phyloP scores from a whole-genome alignment of 495 filamentous ascomycete species.

The Penicillium paradoxum region DNA sequence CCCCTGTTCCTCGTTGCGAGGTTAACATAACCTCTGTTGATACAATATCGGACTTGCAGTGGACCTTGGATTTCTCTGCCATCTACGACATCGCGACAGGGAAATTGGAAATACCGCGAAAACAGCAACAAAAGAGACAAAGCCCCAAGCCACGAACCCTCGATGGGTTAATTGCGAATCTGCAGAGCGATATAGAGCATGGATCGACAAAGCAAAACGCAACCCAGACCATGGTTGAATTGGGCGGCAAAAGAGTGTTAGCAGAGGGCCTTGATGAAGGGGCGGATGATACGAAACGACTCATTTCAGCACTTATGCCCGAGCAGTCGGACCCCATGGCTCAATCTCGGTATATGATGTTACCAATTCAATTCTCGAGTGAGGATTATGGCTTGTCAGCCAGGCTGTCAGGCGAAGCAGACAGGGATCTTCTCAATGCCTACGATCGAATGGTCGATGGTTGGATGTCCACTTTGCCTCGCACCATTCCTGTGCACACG shows the following conservation, averaged over 20 bases:
- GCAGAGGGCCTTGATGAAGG: constrained; percentile 36
- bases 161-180: constrained; percentile 10
- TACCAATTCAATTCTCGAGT: constrained; percentile 15
- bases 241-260: constrained; percentile 17
- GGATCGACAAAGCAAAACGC: background rate
- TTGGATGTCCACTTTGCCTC: constrained; percentile 36
- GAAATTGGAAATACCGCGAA: constrained; percentile 8
- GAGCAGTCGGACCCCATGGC: background rate
- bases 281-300: constrained; percentile 20
- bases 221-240: constrained; percentile 32
- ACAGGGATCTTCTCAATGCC: constrained; percentile 22
- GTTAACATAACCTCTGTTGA: background rate
- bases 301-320: constrained; percentile 17
- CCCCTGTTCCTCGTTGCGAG: background rate
- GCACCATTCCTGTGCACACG: constrained; percentile 30
- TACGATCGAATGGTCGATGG: constrained; percentile 39
- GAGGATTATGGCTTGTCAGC: constrained; percentile 5
- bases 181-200: constrained; percentile 10
- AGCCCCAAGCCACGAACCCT: constrained; percentile 11
- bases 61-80: constrained; percentile 31
- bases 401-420: background rate
- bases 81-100: constrained; percentile 24
- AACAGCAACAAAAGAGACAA: background rate
- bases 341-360: constrained; percentile 13
- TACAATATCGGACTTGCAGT: constrained; percentile 14